Percentiles rank a stretch among this genome's conserved stretches.
Evolutionary conservation across 2,329 filamentous ascomycete genomes (phyloP).

Genomic region (Phaeosphaeriaceae sp.): DNA sequence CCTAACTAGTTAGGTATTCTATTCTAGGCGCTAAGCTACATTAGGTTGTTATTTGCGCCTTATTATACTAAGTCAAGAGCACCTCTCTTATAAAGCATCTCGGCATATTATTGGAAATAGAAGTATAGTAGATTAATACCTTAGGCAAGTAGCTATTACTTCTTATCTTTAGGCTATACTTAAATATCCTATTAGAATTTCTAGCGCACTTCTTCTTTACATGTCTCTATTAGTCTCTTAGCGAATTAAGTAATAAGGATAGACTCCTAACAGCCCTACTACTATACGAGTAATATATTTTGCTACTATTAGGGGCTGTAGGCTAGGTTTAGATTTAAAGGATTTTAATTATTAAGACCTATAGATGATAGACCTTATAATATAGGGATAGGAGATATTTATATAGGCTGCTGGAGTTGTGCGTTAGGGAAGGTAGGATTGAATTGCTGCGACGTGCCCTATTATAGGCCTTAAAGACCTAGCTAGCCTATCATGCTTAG

Average conservation of each 20-base stretch:
- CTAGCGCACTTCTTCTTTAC: constrained; percentile 57
- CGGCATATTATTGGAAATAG: constrained; percentile 58
- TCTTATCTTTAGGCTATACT: constrained; percentile 55
- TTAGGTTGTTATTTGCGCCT: constrained; percentile 30
- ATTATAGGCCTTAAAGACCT: constrained; percentile 40
- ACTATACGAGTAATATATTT: constrained; percentile 37
- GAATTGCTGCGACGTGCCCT: constrained; percentile 53
- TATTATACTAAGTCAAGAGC: constrained; percentile 21
- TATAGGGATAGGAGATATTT: constrained; percentile 57
- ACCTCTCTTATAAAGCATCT: constrained; percentile 37
- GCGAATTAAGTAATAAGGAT: constrained; percentile 53
- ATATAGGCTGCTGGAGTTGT: constrained; percentile 59
- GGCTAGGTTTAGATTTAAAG: constrained; percentile 33
- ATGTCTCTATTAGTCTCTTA: constrained; percentile 54
- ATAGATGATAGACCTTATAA: constrained; percentile 39
- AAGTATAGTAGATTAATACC: constrained; percentile 58
- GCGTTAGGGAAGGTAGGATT: constrained; percentile 53
- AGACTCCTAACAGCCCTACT: constrained; percentile 28
- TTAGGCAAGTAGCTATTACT: constrained; percentile 52
- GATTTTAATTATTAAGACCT: constrained; percentile 37
- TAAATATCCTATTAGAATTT: constrained; percentile 50
- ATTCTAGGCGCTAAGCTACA: constrained; percentile 42
- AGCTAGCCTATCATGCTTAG: constrained; percentile 47
- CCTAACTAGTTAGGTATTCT: constrained; percentile 37
- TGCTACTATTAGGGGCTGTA: constrained; percentile 40